Percentiles rank a stretch among this genome's conserved stretches.
Conservation (phyloP, 2,329 filamentous ascomycete genomes). For the Aspergillus flavus region DNA sequence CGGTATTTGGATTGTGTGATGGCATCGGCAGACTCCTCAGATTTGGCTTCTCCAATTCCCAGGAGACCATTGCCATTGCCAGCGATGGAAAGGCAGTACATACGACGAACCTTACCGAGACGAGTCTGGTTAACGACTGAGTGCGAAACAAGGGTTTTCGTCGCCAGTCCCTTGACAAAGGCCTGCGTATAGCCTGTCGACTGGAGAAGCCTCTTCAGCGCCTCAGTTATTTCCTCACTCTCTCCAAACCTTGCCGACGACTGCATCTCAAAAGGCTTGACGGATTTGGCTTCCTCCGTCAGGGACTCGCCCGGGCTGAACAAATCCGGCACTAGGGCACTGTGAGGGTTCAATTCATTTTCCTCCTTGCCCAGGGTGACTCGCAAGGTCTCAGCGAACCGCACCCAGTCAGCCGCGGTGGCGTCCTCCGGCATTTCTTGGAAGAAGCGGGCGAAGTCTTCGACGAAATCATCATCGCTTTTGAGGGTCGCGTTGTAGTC, state of each 20-base stretch:
- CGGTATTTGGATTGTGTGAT: constrained; percentile 72
- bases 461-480: constrained; percentile 61
- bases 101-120: constrained; percentile 84
- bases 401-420: constrained; percentile 44
- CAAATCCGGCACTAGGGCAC: constrained; percentile 54
- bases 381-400: constrained; percentile 50
- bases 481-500: constrained; percentile 64
- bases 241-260: constrained; percentile 7
- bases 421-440: constrained; percentile 56
- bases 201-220: constrained; percentile 56
- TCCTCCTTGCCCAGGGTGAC: constrained; percentile 55
- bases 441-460: constrained; percentile 57
- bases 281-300: constrained; percentile 30
- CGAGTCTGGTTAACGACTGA: constrained; percentile 89
- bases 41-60: constrained; percentile 89
- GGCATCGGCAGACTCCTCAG: constrained; percentile 70
- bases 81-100: constrained; percentile 76
- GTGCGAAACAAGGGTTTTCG: constrained; percentile 74
- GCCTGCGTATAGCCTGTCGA: constrained; percentile 57
- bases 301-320: constrained; percentile 48
- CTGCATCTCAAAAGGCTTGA: constrained; percentile 24
- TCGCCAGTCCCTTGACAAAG: constrained; percentile 56
- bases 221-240: constrained; percentile 38
- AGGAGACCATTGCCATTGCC: constrained; percentile 85
- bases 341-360: constrained; percentile 53